Percentiles rank a stretch among this genome's conserved stretches.
Evolutionary conservation across 2,329 filamentous ascomycete genomes (phyloP).

Genomic region (Colletotrichum tofieldiae): DNA sequence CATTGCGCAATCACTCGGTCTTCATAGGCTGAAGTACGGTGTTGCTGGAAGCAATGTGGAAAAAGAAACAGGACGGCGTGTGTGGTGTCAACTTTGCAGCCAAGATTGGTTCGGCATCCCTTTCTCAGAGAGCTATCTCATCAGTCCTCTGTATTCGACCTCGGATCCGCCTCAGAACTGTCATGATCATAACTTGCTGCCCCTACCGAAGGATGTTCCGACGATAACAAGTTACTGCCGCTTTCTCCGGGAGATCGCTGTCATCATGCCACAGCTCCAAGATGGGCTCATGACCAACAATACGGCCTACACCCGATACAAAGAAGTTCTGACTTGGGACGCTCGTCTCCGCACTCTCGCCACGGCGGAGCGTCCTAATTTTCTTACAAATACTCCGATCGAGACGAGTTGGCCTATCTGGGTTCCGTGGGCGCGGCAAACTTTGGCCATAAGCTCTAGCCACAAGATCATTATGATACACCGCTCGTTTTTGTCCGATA

Average conservation of each 20-base stretch:
- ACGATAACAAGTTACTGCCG: constrained; percentile 49
- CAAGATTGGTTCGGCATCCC: constrained; percentile 57
- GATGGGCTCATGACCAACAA: constrained; percentile 53
- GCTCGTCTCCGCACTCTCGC: constrained; percentile 53
- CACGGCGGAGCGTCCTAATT: constrained; percentile 49
- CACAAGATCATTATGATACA: constrained; percentile 62
- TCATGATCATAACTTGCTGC: constrained; percentile 51
- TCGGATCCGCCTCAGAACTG: constrained; percentile 53
- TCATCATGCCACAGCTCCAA: constrained; percentile 52
- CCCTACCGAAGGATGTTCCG: constrained; percentile 43
- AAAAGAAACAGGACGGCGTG: constrained; percentile 52
- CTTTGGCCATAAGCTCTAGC: constrained; percentile 55
- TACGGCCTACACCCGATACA: constrained; percentile 53
- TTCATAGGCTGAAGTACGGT: constrained; percentile 57
- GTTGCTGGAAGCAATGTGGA: constrained; percentile 43
- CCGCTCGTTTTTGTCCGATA: constrained; percentile 54
- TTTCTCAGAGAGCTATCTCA: constrained; percentile 57
- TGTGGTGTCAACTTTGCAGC: constrained; percentile 56
- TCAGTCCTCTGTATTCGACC: constrained; percentile 54
- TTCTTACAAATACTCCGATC: constrained; percentile 48
- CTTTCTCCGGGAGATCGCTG: constrained; percentile 51
- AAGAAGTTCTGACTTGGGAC: constrained; percentile 54
- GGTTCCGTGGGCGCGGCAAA: constrained; percentile 52
- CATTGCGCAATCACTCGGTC: constrained; percentile 63
- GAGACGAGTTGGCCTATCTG: constrained; percentile 51